Evolutionary conservation across 73 alveolate genomes (phyloP).

Genomic region (Strombidium stylifer): DNA sequence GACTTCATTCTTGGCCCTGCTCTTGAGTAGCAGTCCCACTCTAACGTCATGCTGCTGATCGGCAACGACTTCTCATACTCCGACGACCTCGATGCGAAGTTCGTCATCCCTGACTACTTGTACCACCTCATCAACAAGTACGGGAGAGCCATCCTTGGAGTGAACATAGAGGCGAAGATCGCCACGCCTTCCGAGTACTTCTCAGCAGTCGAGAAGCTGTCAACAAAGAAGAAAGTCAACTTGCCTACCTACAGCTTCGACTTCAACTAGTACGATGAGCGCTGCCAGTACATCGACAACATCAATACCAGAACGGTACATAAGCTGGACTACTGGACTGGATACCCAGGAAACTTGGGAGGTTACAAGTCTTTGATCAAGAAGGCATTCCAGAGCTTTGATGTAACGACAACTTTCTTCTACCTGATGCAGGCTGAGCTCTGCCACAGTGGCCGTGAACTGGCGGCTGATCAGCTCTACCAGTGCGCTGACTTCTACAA

Average conservation of each 20-base stretch:
- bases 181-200: slow-evolving; percentile 49
- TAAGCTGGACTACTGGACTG: slow-evolving; percentile 53
- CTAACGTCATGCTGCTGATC: slow-evolving; percentile 31
- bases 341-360: slow-evolving; percentile 52
- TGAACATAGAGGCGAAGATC: slow-evolving; percentile 17
- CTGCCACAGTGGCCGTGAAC: neutral
- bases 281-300: slow-evolving; percentile 21
- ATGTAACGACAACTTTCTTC: neutral
- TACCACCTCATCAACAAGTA: slow-evolving; percentile 19
- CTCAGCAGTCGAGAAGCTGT: slow-evolving; percentile 1
- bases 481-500: too few relatives aligned
- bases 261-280: slow-evolving; percentile 54
- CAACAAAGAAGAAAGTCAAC: too few relatives aligned
- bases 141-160: slow-evolving; percentile 6
- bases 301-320: neutral
- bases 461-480: neutral
- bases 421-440: neutral
- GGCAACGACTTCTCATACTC: slow-evolving; percentile 48
- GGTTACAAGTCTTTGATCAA: neutral
- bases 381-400: slow-evolving; percentile 13
- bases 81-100: neutral
- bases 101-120: slow-evolving; percentile 9
- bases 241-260: too few relatives aligned
- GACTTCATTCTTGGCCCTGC: neutral
- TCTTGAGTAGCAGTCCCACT: neutral